Base-by-base conservation (phyloP, 306 rosid species). In the Hylodesmum podocarpum region DNA sequence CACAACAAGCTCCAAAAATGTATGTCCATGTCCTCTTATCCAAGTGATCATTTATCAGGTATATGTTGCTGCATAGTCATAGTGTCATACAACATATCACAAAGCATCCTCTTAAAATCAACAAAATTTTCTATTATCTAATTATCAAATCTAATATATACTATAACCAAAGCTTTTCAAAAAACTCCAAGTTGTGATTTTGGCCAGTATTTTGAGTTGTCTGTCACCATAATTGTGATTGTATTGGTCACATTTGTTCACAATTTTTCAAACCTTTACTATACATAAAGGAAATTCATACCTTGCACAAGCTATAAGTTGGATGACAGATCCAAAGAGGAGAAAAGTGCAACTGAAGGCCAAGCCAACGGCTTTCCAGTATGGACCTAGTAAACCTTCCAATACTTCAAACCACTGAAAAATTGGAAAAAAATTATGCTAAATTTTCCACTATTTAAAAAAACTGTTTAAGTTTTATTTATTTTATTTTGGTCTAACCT, bases 301-400 rank as follows among this genome's bases (percentile, higher is more conserved):
- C 98, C 98, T 94, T 84, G 98, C 98, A 84, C 98, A 94, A 47
- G 95, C 98, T 39, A 94, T 94, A 22, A 94, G 97, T 84, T 94
- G 98, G 72, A 94, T 94, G 24, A 94, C 98, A 61, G 96, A 84
- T 81, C 98, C 98, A 73, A 87, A 90, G 78, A 94, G 96, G 66
- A 94, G 98, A 27, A 94, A 89, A 53, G 98, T 94, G 54, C 98
- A 94, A 75, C 90, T 94, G 93, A 94, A 94, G 44, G 97, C 98
- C 73, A 94, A 76, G 19, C 98, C 98, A 27, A 67, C 27, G 12
- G 93, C 97, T 78, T 94, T 94, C 98, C 98, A 94, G 49, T 86
- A 86, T 37, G 97, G 96, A 78, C 98, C 98, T 49, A 94, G 79
- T 33, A 94, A 85, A 25, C 98, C 98, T 70, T 94, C 98, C 62